Conservation (phyloP, 495 filamentous ascomycete genomes). For the Lasiosphaeria hispida region DNA sequence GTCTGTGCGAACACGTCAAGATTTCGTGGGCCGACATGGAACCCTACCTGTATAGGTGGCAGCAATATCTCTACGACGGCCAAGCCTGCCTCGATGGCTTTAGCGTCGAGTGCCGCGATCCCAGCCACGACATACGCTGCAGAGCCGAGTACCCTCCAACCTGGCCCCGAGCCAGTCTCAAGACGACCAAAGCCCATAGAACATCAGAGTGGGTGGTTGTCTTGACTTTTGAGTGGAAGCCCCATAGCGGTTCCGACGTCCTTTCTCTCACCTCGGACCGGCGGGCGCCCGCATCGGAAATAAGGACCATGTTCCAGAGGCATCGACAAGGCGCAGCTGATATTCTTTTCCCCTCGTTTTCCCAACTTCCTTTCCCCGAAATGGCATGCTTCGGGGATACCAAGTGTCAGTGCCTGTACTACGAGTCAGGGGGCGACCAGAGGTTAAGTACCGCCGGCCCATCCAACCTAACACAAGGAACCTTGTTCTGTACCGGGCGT, state of each 20-base stretch:
- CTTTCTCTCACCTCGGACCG: constrained; percentile 14
- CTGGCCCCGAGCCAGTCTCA: constrained; percentile 22
- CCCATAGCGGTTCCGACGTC: constrained; percentile 17
- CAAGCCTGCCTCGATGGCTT: constrained; percentile 21
- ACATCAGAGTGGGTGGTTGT: constrained; percentile 2
- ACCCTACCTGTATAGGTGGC: constrained; percentile 16
- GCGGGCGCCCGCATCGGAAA: constrained; percentile 16
- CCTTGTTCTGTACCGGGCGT: constrained; percentile 2
- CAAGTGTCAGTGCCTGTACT: no score
- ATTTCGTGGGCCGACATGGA: constrained; percentile 23
- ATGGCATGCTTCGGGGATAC: constrained; percentile 18
- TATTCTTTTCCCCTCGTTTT: constrained; percentile 11
- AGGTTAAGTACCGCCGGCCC: constrained; percentile 1
- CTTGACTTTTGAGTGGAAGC: constrained; percentile 19
- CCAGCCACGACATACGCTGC: constrained; percentile 21
- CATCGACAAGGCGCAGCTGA: no score
- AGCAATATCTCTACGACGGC: constrained; percentile 8
- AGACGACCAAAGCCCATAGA: background rate
- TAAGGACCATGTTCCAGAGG: constrained; percentile 20
- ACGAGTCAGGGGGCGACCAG: constrained; percentile 12
- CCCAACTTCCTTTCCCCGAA: constrained; percentile 16
- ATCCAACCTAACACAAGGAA: constrained; percentile 3
- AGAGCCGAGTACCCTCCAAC: constrained; percentile 10
- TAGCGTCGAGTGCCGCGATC: constrained; percentile 22
- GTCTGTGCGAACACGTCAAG: constrained; percentile 24